phyloP scores from a whole-genome alignment of 2,329 filamentous ascomycete genomes.

The Claviceps africana region DNA sequence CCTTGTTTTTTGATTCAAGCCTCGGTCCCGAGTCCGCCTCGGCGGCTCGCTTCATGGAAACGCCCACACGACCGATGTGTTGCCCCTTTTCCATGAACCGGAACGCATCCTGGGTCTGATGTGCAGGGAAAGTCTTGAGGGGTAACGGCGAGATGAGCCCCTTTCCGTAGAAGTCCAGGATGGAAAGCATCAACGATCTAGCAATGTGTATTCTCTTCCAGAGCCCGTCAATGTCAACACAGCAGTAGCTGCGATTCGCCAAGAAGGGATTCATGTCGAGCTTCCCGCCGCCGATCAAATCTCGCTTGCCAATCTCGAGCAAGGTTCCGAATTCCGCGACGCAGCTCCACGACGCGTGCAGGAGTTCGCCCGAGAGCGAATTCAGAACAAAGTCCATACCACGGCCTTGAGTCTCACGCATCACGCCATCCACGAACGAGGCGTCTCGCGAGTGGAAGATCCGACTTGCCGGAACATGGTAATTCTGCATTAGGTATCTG shows the following conservation, averaged over 20 bases:
- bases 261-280: slow-evolving; percentile 25
- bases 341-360: slow-evolving; percentile 20
- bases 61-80: not conserved
- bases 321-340: slow-evolving; percentile 21
- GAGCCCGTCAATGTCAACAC: not conserved
- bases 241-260: not conserved
- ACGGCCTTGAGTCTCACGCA: slow-evolving; percentile 9
- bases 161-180: not conserved
- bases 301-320: slow-evolving; percentile 22
- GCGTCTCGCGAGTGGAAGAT: not conserved
- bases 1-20: not conserved
- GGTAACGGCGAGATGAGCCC: not conserved
- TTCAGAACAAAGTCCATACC: slow-evolving; percentile 18
- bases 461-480: not conserved
- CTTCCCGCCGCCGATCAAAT: slow-evolving; percentile 19
- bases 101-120: not conserved
- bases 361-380: slow-evolving; percentile 12
- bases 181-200: not conserved
- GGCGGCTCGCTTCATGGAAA: not conserved
- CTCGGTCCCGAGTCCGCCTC: not conserved
- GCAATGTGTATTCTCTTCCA: not conserved
- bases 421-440: slow-evolving; percentile 6
- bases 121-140: not conserved
- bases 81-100: not conserved
- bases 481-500: not conserved